Evolutionary conservation across 2,329 filamentous ascomycete species (phyloP).

Genomic region (Paradendryphiella salina): DNA sequence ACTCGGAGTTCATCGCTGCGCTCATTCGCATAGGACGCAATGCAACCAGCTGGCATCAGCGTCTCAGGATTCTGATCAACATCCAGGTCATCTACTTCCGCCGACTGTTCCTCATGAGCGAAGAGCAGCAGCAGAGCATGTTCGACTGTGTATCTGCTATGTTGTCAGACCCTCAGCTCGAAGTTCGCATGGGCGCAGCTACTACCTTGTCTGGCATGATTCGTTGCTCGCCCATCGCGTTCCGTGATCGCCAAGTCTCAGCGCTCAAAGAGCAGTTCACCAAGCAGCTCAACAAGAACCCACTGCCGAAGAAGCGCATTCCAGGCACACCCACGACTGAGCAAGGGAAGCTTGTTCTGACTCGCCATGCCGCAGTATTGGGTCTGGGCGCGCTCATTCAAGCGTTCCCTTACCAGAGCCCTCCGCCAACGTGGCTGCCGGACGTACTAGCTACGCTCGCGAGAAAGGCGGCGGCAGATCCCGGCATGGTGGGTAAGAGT

Average conservation of each 20-base stretch:
- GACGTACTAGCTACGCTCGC: conserved; percentile 86
- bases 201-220: conserved; percentile 97
- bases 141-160: conserved; percentile 95
- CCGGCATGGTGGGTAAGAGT: conserved; percentile 91
- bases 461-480: conserved; percentile 80
- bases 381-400: conserved; percentile 89
- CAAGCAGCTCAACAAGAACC: conserved; percentile 75
- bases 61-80: conserved; percentile 90
- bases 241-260: conserved; percentile 77
- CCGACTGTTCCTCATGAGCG: conserved; percentile 82
- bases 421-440: conserved; percentile 91
- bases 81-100: conserved; percentile 99
- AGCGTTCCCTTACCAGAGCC: conserved; percentile 93
- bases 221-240: conserved; percentile 80
- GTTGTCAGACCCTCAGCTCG: conserved; percentile 87
- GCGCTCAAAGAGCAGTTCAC: conserved; percentile 80
- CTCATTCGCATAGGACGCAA: conserved; percentile 86
- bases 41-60: conserved; percentile 91
- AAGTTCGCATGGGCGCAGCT: conserved; percentile 90
- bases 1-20: conserved; percentile 78
- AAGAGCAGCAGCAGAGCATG: conserved; percentile 73
- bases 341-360: conserved; percentile 74
- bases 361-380: conserved; percentile 85
- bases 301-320: conserved; percentile 71
- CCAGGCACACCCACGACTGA: conserved; percentile 71